Base-by-base conservation (phyloP, 2,329 filamentous ascomycete species). In the Paecilomyces sp. region DNA sequence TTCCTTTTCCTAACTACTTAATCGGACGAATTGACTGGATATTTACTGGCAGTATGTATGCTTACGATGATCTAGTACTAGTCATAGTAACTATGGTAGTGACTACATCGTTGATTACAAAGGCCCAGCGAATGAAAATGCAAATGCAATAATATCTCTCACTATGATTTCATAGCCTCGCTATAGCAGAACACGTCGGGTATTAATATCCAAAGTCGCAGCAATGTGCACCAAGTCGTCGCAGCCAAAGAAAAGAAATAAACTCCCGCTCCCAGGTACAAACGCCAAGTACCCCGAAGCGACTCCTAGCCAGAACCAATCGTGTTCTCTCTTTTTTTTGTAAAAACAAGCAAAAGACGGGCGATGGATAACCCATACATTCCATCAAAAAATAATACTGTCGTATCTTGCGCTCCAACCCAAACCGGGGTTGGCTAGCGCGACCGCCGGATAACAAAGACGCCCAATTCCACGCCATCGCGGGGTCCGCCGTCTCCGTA, bases 401-500 rank as follows among this genome's bases (percentile, higher is more conserved):
- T 47, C n/a, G 8, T 47, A 8, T 51, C 50, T 24, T 52, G 24
- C 47, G 18, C n/a, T 41, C 11, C 36, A 41, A n/a, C 36, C 36
- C 36, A 13, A 13, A 47, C 36, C 6, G 9, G 41, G 31, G 31
- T 33, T 33, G 31, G 41, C 66, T 67, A 75, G 57, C 68, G 68
- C 52, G 73, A 74, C 63, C 79, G 73, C 56, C 77, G 76, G 64
- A 82, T 79, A 60, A 82, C 77, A 64, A 81, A 81, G 15, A 81
- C 74, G 8, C 78, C 79, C 53, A 82, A 66, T 64, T 81, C 79
- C 28, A 81, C 67, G 0, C 75, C 76, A 34, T 74, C 71, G 18
- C 70, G 75, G 52, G 79, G 79, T 60, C 76, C 76, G 55, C 69
- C 74, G 58, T 74, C 76, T 54, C 65, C 75, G 64, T 83, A 83